Percentiles rank a stretch among this genome's conserved stretches.
phyloP scores from a whole-genome alignment of 2,329 filamentous ascomycete genomes.

The Tolypocladium tundrense region DNA sequence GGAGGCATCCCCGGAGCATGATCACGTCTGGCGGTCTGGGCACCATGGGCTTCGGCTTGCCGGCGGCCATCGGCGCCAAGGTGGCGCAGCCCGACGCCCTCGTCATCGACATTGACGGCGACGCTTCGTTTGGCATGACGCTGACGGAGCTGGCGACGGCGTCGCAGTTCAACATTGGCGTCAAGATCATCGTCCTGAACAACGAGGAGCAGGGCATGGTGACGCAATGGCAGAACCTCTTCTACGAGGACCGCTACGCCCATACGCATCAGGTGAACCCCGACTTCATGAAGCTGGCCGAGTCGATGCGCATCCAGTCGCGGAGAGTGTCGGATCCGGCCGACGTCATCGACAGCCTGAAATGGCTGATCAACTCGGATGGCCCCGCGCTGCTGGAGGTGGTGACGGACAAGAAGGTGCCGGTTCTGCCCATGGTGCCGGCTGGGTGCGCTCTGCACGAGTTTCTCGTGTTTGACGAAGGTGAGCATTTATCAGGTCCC shows the following conservation, averaged over 20 bases:
- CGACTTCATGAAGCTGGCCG: constrained; percentile 87
- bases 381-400: constrained; percentile 93
- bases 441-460: constrained; percentile 80
- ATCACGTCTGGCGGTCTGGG: constrained; percentile 90
- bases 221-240: constrained; percentile 95
- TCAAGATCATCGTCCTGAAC: constrained; percentile 91
- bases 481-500: constrained; percentile 11
- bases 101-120: constrained; percentile 92
- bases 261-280: constrained; percentile 93
- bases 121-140: constrained; percentile 99
- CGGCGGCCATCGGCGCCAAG: constrained; percentile 91
- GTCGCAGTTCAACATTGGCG: constrained; percentile 89
- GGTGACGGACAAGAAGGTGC: constrained; percentile 81
- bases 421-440: constrained; percentile 96
- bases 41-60: constrained; percentile 85
- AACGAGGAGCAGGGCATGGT: constrained; percentile 99
- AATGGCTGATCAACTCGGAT: constrained; percentile 81
- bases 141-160: constrained; percentile 90
- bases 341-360: constrained; percentile 66
- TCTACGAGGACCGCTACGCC: constrained; percentile 87
- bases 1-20: constrained; percentile 85
- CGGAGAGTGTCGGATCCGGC: constrained; percentile 62
- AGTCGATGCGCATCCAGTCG: constrained; percentile 81
- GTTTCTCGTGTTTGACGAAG: constrained; percentile 49
- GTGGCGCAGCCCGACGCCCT: constrained; percentile 66